Conservation (phyloP, 2,329 filamentous ascomycete genomes). For the Sclerotinia nivalis region DNA sequence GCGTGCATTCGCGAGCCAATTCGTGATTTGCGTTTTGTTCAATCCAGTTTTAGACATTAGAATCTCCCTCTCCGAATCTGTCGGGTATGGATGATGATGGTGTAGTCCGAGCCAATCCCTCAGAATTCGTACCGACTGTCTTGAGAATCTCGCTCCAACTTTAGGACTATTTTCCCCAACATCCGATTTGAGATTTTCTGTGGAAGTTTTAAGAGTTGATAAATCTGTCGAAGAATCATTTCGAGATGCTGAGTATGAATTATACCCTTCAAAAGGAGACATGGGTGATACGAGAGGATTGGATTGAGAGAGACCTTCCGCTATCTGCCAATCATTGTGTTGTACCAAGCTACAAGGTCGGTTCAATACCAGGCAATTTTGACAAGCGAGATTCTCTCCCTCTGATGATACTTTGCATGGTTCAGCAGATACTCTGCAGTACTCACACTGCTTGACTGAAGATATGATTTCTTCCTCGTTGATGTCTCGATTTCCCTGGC, state of each 20-base stretch:
- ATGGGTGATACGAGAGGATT: slow-evolving; percentile 19
- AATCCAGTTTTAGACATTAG: slow-evolving; percentile 78
- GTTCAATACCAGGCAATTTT: slow-evolving; percentile 30
- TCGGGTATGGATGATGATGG: slow-evolving; percentile 81
- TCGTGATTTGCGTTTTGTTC: slow-evolving; percentile 80
- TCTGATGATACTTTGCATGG: slow-evolving; percentile 31
- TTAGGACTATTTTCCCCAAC: slow-evolving; percentile 50
- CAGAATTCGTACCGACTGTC: slow-evolving; percentile 75
- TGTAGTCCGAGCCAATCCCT: slow-evolving; percentile 85
- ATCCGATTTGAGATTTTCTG: slow-evolving; percentile 61
- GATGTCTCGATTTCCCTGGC: slow-evolving; percentile 5
- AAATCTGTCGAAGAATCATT: slow-evolving; percentile 31
- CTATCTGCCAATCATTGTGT: slow-evolving; percentile 22
- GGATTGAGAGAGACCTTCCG: slow-evolving; percentile 1
- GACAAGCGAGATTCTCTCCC: slow-evolving; percentile 27
- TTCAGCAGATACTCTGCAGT: slow-evolving; percentile 30
- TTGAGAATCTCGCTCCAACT: slow-evolving; percentile 73
- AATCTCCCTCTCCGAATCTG: slow-evolving; percentile 80
- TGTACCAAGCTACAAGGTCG: slow-evolving; percentile 30
- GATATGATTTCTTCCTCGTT: background rate
- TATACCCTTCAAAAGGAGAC: slow-evolving; percentile 25
- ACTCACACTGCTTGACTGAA: slow-evolving; percentile 30
- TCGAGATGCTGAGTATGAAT: slow-evolving; percentile 23
- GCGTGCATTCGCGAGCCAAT: slow-evolving; percentile 90
- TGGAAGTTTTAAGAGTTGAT: slow-evolving; percentile 47